phyloP scores from a whole-genome alignment of 768 basidiomycete species.

The Wakefieldia striispora region DNA sequence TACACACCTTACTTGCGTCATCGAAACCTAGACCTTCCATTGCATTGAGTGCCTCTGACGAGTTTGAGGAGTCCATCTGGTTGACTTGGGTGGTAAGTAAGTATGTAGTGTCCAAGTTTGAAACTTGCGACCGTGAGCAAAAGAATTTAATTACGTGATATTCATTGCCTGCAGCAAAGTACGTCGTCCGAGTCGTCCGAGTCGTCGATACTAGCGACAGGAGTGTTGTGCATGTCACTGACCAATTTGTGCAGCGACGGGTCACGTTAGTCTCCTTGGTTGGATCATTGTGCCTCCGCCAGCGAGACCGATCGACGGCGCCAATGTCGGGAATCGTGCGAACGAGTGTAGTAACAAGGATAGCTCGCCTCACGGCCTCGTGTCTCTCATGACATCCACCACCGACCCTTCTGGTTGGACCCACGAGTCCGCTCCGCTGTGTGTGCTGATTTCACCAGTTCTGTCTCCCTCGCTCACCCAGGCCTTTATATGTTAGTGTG shows the following conservation, averaged over 20 bases:
- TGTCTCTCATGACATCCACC: constrained; percentile 47
- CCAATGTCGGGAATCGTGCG: constrained; percentile 27
- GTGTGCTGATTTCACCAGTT: constrained; percentile 24
- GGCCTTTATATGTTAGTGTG: constrained; percentile 35
- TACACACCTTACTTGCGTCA: constrained; percentile 67
- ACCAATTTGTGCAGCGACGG: constrained; percentile 1
- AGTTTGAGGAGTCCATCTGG: constrained; percentile 24
- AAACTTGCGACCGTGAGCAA: constrained; percentile 22
- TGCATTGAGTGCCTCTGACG: constrained; percentile 21
- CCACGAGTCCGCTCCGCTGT: constrained; percentile 55
- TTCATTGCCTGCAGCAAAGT: background rate
- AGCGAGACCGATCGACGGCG: constrained; percentile 13
- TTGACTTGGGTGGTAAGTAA: background rate
- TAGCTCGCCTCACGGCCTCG: constrained; percentile 33
- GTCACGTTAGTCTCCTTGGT: constrained; percentile 1
- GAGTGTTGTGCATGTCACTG: constrained; percentile 1
- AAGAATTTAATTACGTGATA: constrained; percentile 24
- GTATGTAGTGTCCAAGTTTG: too few relatives aligned
- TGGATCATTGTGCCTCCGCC: background rate
- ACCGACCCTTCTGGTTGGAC: constrained; percentile 42
- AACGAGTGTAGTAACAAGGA: constrained; percentile 24
- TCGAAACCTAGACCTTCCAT: constrained; percentile 57
- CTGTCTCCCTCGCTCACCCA: constrained; percentile 10
- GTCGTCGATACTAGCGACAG: constrained; percentile 9
- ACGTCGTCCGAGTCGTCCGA: background rate